A percentile compares a stretch with the other conserved stretches of the same genome.
Conservation (phyloP, 2,329 filamentous ascomycete genomes). For the Aureobasidium sp. region DNA sequence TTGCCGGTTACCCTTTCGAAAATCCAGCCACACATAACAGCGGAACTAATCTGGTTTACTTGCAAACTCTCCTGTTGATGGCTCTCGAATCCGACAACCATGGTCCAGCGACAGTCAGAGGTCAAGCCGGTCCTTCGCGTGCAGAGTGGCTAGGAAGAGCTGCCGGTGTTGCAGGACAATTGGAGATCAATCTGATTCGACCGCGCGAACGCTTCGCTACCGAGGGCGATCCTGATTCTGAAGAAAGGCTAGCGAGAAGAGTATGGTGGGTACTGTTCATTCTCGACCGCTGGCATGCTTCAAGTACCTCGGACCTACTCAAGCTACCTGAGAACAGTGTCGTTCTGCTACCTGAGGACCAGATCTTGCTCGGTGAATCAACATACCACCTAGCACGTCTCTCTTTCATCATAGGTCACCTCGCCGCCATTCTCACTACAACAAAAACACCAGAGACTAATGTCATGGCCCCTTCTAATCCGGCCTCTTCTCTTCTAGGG, state of each 20-base stretch:
- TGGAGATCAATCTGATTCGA: conserved; percentile 52
- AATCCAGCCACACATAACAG: conserved; percentile 34
- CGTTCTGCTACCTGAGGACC: conserved; percentile 53
- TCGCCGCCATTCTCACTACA: conserved; percentile 42
- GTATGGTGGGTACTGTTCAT: conserved; percentile 68
- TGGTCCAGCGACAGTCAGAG: conserved; percentile 40
- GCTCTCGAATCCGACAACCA: conserved; percentile 58
- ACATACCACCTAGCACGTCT: conserved; percentile 60
- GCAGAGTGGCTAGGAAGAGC: conserved; percentile 56
- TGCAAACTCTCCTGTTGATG: conserved; percentile 61
- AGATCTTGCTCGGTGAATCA: conserved; percentile 53
- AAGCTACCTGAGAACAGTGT: conserved; percentile 57
- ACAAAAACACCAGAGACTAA: conserved; percentile 39
- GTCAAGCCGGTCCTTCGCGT: conserved; percentile 42
- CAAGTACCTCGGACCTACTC: conserved; percentile 56
- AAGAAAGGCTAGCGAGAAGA: conserved; percentile 55
- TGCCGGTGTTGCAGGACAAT: conserved; percentile 57
- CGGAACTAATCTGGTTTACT: conserved; percentile 46
- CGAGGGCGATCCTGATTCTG: conserved; percentile 50
- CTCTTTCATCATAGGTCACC: conserved; percentile 52
- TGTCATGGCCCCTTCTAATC: conserved; percentile 36
- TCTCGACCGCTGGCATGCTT: conserved; percentile 66
- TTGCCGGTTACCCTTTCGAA: conserved; percentile 40
- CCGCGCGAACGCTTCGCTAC: conserved; percentile 34
- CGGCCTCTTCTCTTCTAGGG: conserved; percentile 39